These are phyloP conservation scores for Achlya hypogyna DNA, from an alignment of 352 stramenopile genomes.

Conservation along the genomic window DNA sequence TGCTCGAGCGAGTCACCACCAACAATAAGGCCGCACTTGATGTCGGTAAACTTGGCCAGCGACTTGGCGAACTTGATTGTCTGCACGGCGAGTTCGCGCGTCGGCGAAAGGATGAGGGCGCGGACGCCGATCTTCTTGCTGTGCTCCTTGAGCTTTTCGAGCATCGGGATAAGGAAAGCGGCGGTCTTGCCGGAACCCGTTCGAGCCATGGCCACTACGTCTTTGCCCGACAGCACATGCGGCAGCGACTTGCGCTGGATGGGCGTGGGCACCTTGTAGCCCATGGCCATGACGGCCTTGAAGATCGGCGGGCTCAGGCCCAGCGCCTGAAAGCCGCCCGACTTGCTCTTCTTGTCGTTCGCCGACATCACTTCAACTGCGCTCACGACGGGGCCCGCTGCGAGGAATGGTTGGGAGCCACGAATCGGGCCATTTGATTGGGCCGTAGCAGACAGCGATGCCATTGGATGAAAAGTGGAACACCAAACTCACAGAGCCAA, in stretches of 20 bases:
- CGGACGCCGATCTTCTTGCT: conserved; percentile 81
- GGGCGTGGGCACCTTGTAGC: conserved; percentile 96
- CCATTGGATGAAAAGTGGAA: background rate
- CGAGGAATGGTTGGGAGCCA: background rate
- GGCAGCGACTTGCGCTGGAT: conserved; percentile 98
- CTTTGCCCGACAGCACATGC: conserved; percentile 91
- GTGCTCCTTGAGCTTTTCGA: conserved; percentile 95
- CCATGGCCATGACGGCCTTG: conserved; percentile 87
- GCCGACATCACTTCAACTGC: conserved; percentile 10
- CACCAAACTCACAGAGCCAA: background rate
- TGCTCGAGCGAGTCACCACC: conserved; percentile 97
- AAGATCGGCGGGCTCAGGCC: conserved; percentile 71
- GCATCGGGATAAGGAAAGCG: conserved; percentile 96
- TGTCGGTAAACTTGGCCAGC: conserved; percentile 86
- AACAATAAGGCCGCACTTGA: conserved; percentile 91
- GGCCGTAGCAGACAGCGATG: background rate
- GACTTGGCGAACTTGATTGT: conserved; percentile 87
- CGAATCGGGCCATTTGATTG: background rate
- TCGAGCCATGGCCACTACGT: conserved; percentile 97
- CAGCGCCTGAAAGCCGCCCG: conserved; percentile 78
- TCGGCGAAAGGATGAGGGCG: conserved; percentile 92
- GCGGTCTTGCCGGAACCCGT: conserved; percentile 97
- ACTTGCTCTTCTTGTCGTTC: conserved; percentile 22
- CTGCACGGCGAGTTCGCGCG: conserved; percentile 97
- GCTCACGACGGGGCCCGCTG: too few relatives aligned